Percentiles rank a stretch among this genome's conserved stretches.
These are phyloP conservation scores for Neolecta irregularis DNA, from an alignment of 1,139 yeast species.

Conservation along the genomic window DNA sequence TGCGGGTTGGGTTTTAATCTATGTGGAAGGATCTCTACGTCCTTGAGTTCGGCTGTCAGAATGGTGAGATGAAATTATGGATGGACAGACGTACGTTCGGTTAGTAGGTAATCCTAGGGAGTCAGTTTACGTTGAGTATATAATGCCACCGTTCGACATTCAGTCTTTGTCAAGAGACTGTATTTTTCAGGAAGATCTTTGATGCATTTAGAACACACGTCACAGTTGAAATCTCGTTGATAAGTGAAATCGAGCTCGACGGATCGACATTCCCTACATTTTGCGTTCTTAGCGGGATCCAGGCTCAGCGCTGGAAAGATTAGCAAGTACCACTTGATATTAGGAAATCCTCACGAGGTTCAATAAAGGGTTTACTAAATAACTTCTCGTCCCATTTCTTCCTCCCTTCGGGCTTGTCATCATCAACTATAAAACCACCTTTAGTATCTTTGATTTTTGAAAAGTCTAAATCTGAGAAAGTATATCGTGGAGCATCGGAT, in stretches of 20 bases:
- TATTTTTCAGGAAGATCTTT: slow-evolving; percentile 70
- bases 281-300: slow-evolving; percentile 52
- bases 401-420: slow-evolving; percentile 19
- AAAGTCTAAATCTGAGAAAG: slow-evolving; percentile 30
- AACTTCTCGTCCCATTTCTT: not conserved
- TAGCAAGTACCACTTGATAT: not conserved
- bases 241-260: slow-evolving; percentile 66
- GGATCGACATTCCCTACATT: slow-evolving; percentile 62
- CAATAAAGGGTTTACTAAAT: slow-evolving; percentile 18
- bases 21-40: slow-evolving; percentile 49
- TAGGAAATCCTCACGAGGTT: not conserved
- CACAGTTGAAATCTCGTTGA: slow-evolving; percentile 46
- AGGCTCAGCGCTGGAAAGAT: slow-evolving; percentile 18
- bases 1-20: slow-evolving; percentile 91
- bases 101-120: slow-evolving; percentile 3
- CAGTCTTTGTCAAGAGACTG: slow-evolving; percentile 82
- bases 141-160: slow-evolving; percentile 60
- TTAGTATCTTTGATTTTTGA: slow-evolving; percentile 74
- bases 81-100: slow-evolving; percentile 1
- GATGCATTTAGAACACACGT: slow-evolving; percentile 71
- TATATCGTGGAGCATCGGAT: slow-evolving; percentile 6
- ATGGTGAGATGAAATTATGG: slow-evolving; percentile 6
- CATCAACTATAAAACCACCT: slow-evolving; percentile 64
- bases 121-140: not conserved
- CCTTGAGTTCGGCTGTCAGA: slow-evolving; percentile 49